phyloP scores from a whole-genome alignment of 2,329 filamentous ascomycete genomes.

The Colletotrichum orbiculare region DNA sequence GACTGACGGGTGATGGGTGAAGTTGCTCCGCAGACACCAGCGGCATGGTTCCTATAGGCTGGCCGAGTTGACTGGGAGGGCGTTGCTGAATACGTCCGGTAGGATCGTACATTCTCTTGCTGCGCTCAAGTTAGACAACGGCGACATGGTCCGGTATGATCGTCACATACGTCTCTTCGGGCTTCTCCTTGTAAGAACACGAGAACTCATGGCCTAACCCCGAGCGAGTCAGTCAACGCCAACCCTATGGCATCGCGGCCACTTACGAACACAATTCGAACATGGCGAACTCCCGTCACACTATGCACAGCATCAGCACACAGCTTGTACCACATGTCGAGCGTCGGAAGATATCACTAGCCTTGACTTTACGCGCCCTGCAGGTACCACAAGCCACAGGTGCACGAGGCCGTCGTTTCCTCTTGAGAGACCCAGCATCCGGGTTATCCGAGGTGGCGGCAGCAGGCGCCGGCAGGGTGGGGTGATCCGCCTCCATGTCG shows the following conservation, averaged over 20 bases:
- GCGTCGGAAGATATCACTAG: background rate
- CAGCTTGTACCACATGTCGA: background rate
- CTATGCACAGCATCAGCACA: constrained; percentile 7
- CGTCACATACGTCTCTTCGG: constrained; percentile 15
- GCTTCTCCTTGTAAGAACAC: constrained; percentile 27
- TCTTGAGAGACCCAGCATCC: constrained; percentile 23
- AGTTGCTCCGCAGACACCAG: constrained; percentile 3
- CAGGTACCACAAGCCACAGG: constrained; percentile 34
- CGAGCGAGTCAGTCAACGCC: background rate
- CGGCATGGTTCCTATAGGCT: too few relatives aligned
- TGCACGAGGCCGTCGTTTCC: constrained; percentile 31
- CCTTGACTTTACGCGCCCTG: constrained; percentile 36
- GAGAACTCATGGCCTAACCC: constrained; percentile 30
- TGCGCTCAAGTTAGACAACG: background rate
- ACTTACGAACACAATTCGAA: constrained; percentile 35
- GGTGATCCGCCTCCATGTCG: constrained; percentile 19
- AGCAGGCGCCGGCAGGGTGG: background rate
- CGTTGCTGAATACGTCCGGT: constrained; percentile 20
- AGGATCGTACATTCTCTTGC: constrained; percentile 6
- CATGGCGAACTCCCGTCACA: constrained; percentile 34
- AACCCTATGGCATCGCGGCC: background rate
- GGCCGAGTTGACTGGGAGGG: background rate
- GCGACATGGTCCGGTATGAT: background rate
- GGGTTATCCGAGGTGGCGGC: constrained; percentile 17
- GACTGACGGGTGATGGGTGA: constrained; percentile 27